Conservation (phyloP, 345 rosid genomes). For the Eucalyptus cladocalyx region DNA sequence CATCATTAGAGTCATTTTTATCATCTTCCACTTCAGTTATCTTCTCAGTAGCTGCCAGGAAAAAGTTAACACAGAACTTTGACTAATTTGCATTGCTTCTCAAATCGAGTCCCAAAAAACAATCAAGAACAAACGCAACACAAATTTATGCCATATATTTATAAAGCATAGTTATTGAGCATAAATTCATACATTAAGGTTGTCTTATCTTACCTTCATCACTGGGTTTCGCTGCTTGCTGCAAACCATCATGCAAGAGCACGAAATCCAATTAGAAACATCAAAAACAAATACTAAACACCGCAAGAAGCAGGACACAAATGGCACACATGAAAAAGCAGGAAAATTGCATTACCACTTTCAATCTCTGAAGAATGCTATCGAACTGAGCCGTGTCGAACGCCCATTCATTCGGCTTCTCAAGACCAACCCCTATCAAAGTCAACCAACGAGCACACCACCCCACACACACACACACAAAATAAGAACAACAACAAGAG, state of each 20-base stretch:
- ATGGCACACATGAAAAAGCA: background rate
- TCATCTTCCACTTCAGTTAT: constrained; percentile 18
- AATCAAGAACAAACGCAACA: background rate
- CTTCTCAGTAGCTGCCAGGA: constrained; percentile 11
- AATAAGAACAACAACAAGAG: background rate
- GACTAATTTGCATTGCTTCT: background rate
- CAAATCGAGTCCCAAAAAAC: background rate
- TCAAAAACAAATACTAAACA: background rate
- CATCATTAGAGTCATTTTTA: constrained; percentile 13
- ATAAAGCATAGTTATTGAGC: background rate
- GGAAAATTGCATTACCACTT: constrained; percentile 50
- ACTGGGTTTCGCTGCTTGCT: constrained; percentile 53
- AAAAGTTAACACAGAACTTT: background rate
- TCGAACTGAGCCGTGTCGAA: constrained; percentile 93
- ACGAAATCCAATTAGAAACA: background rate
- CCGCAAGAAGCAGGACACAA: background rate
- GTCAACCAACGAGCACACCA: background rate
- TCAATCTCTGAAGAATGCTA: constrained; percentile 81
- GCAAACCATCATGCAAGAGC: constrained; percentile 1
- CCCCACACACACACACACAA: background rate
- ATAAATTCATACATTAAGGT: background rate
- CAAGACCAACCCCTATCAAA: constrained; percentile 65
- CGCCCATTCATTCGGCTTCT: constrained; percentile 93
- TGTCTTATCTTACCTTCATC: constrained; percentile 33
- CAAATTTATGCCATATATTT: background rate